These are phyloP conservation scores for Lepiota subincarnata DNA, from an alignment of 768 basidiomycete species.

Conservation along the genomic window DNA sequence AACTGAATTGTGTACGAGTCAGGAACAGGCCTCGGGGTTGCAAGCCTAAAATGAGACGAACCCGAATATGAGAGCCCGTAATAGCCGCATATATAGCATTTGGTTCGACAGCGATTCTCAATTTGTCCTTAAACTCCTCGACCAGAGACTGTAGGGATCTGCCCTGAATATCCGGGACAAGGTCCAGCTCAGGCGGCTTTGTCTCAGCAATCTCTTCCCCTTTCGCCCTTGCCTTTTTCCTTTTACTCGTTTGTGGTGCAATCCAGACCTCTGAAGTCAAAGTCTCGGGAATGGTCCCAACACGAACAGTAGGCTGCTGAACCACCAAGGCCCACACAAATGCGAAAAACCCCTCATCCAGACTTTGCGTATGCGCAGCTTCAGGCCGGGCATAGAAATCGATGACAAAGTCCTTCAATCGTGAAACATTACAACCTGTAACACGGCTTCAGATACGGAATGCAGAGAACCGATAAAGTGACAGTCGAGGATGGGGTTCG, in stretches of 20 bases:
- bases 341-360: slow-evolving; percentile 72
- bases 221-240: slow-evolving; percentile 58
- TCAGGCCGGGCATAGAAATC: slow-evolving; percentile 55
- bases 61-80: slow-evolving; percentile 82
- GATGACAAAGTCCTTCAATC: slow-evolving; percentile 63
- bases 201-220: slow-evolving; percentile 44
- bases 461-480: neutral
- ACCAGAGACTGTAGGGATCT: slow-evolving; percentile 54
- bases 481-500: slow-evolving; percentile 5
- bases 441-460: slow-evolving; percentile 8
- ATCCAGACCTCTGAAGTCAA: slow-evolving; percentile 67
- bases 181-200: slow-evolving; percentile 41
- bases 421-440: slow-evolving; percentile 70
- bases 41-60: slow-evolving; percentile 31
- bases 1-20: slow-evolving; percentile 40
- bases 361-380: slow-evolving; percentile 43
- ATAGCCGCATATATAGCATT: slow-evolving; percentile 74
- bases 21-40: neutral
- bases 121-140: slow-evolving; percentile 50
- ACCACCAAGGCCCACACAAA: slow-evolving; percentile 83
- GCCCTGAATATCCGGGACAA: slow-evolving; percentile 53
- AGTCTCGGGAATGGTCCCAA: slow-evolving; percentile 66
- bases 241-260: slow-evolving; percentile 69
- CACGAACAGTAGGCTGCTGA: slow-evolving; percentile 66
- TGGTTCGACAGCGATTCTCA: slow-evolving; percentile 74